Evolutionary conservation across 106 monocot species (phyloP), one percentile per base, ranked within the genome.

Genomic region (Dendrobium nobile): DNA sequence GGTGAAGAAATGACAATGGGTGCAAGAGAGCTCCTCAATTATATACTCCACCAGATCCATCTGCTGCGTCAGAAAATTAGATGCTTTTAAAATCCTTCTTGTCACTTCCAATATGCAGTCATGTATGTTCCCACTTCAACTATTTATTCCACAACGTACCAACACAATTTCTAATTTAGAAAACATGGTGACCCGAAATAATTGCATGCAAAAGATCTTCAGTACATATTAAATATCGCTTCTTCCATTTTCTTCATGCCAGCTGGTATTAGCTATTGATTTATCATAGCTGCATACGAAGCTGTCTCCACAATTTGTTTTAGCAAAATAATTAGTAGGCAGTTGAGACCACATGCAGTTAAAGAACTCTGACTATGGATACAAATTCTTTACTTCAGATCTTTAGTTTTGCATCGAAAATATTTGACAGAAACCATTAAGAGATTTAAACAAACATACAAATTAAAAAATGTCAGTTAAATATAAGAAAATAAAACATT

Each of bases 111-210:
- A 37, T 77, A 86, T 51, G 84, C 85, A 77, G 98, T 92, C 51
- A 92, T 98, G 81, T 93, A 95, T 64, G 91, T 77, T 77, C 98
- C 98, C 67, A 98, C 98, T 85, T 98, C 95, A 41, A 98, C 55
- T 19, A 95, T 98, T 88, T 98, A 88, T 79, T 86, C 98, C 47
- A 98, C 98, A 82, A 95, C 98, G 92, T 98, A 85, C 47, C 78
- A 86, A 70, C 55, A 20, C 43, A 54, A 47, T 54, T 20, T 18
- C 16, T 1, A 4, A 44, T 20, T 15, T n/a, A 44, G 20, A 73
- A 58, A 65, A 58, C 40, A 13, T 15, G 70, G 85, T 37, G 87
- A 67, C 87, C n/a, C 76, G 9, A 27, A 27, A 55, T 24, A 72
- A 4, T 73, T 44, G 9, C 10, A 15, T 37, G 2, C 2, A 9